Evolutionary conservation across 805 yeast species (phyloP), one percentile per base, ranked within the genome.

Genomic region (Schizosaccharomyces lindneri): DNA sequence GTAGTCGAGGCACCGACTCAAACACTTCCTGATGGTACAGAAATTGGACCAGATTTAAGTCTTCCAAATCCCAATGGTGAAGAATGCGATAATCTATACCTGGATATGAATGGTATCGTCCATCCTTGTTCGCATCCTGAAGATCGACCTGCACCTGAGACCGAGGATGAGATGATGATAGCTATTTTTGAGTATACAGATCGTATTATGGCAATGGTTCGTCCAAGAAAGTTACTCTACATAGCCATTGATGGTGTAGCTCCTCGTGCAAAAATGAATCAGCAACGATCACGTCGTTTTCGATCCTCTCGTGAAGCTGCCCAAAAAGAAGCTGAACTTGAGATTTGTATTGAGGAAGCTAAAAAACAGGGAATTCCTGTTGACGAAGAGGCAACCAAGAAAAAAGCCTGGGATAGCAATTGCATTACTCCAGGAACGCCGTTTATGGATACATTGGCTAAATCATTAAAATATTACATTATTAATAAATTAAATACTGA

Each of bases 81-180:
- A 73, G 61, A 59, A 46, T 74, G 88, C 59, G 97, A 93, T 70
- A 93, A 93, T 70, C 72, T 93, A 61, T 93, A 93, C 70, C 75
- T 93, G 65, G 99, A 93, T 73, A 93, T 93, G 98, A 93, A 93
- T 70, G 98, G 97, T 75, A 93, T 93, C 69, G 98, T 93, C 4
- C 99, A 93, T 75, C 98, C 98, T 1, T 93, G 97, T 76, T 84
- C 97, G 1, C 99, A 93, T 71, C 99, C 99, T 0, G 98, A 90
- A 69, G 85, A 90, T 66, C 84, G 84, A 66, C 95, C 96, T 0
- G 84, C 98, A 0, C 99, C 99, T 13, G 94, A 83, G 66, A 88
- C 90, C 0, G 98, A 93, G 68, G 95, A 88, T 64, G 97, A 93
- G 69, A 93, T 93, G 98, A 82, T 93, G 75, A 72, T 89, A 63